These are phyloP conservation scores for Hirsutella rhossiliensis DNA, from an alignment of 2,329 filamentous ascomycete species.

Conservation along the genomic window DNA sequence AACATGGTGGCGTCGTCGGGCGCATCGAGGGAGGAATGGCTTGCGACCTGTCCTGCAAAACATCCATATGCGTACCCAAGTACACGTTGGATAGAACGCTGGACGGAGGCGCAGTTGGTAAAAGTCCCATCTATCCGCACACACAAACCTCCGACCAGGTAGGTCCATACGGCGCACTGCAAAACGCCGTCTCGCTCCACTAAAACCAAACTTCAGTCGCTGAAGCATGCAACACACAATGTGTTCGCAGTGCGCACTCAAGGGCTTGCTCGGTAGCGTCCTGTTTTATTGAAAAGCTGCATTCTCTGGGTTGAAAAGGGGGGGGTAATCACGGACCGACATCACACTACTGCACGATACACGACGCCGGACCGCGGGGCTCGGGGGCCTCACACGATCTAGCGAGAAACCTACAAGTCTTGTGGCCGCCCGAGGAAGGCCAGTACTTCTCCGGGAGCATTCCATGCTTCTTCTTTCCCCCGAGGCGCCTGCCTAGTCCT, in stretches of 20 bases:
- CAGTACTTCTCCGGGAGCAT: no score
- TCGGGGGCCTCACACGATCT: neutral
- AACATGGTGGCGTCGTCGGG: constrained; percentile 14
- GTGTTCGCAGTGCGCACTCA: no score
- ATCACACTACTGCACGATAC: neutral
- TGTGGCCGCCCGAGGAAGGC: no score
- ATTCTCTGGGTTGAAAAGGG: neutral
- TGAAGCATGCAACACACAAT: no score
- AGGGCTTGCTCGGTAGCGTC: neutral
- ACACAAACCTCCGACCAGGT: no score
- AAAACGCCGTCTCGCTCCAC: no score
- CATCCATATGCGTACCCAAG: neutral
- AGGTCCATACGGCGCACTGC: no score
- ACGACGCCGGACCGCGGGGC: neutral
- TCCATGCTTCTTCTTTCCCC: no score
- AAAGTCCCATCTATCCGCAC: no score
- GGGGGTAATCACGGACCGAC: neutral
- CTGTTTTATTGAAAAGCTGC: neutral
- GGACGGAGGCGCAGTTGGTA: neutral
- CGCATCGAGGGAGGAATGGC: neutral
- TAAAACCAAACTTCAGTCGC: no score
- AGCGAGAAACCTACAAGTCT: no score
- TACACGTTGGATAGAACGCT: neutral
- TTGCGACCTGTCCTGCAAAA: constrained; percentile 2
- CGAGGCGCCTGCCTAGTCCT: no score